Base-by-base conservation (phyloP, 768 basidiomycete species). In the Hygrophorus russula region DNA sequence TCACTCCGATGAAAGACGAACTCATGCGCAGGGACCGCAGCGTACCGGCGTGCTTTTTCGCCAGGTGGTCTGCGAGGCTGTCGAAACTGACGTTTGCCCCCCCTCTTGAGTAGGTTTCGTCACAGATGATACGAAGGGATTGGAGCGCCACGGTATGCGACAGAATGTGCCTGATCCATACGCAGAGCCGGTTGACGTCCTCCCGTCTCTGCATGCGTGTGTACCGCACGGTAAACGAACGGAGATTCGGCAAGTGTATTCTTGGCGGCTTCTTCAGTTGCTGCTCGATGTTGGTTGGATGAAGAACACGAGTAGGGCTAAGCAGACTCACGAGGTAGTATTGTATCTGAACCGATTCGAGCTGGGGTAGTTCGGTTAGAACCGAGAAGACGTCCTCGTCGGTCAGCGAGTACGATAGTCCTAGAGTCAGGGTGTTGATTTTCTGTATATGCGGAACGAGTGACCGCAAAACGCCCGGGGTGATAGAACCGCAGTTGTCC, bases 401-500 rank as follows among this genome's bases (percentile, higher is more conserved):
- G 0, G 67, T 68, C 36, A 81, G 60, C 1, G 78, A 78, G 51
- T 78, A 81, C 0, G 78, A 79, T 1, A 80, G 49, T 0, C 78
- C 77, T 2, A 79, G 49, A 2, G 69, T 65, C 34, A 79, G 57
- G 10, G 64, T 55, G 8, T 51, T 53, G 15, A 73, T 54, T 37
- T 53, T 36, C 33, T 56, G 46, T 1, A 75, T 41, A 27, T 63
- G 59, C 0, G 71, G 70, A 4, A 65, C 9, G 40, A 77, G 57
- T 0, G 66, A 63, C 14, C 59, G 66, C 2, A 81, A 58, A 2
- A 78, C 72, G 0, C 77, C 76, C 8, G 77, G 78, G 0, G 78
- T 80, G 12, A 81, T 61, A 4, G 78, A 81, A 5, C 78, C 77
- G 51, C 78, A 81, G 42, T 78, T 73, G 27, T 64, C 65, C 77